Base-by-base conservation (phyloP, 2,329 filamentous ascomycete species). In the Taxawa tesnikishii region DNA sequence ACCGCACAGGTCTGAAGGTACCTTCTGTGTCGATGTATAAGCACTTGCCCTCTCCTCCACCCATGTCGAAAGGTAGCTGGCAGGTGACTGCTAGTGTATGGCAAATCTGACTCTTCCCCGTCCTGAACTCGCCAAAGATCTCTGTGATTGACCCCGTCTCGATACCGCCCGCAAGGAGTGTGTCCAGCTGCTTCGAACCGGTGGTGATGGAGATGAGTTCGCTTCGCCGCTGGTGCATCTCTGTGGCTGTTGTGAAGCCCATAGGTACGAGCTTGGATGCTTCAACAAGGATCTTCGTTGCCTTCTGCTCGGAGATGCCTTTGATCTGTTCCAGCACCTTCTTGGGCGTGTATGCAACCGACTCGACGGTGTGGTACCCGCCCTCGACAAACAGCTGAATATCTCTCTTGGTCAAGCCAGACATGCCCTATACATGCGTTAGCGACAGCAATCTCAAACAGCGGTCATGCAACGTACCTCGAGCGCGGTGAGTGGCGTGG, bases 41-140 rank as follows among this genome's bases (percentile, higher is more conserved):
- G 50, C 92, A 98, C 55, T 98, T 98, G 28, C 90, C 90, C 60
- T 98, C 90, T 17, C 92, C 90, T 34, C 90, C 90, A 32, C 90
- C 92, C 88, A 96, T 96, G 52, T 98, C 90, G 53, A 98, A 96
- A 1, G 90, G 90, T 26, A 98, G 59, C 57, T 98, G 90, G 53
- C 92, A 98, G 28, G 90, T 98, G 17, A 98, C 90, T 1, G 92
- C 90, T n/a, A 98, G 68, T 0, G 90, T 98, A 55, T 98, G 92
- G 49, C 90, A 98, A 36, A 98, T 88, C 58, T 98, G 90, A 64
- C 85, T 94, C 63, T 98, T 98, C 56, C 90, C 92, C 0, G 90
- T 98, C 47, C 90, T 73, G 53, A 98, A 98, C 57, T 98, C 90
- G 52, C 90, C 90, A 52, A 98, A 98, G 3, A 98, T 79, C 59